These are phyloP conservation scores for Scutellaria barbata DNA, from an alignment of 257 asterid species.

Conservation along the genomic window DNA sequence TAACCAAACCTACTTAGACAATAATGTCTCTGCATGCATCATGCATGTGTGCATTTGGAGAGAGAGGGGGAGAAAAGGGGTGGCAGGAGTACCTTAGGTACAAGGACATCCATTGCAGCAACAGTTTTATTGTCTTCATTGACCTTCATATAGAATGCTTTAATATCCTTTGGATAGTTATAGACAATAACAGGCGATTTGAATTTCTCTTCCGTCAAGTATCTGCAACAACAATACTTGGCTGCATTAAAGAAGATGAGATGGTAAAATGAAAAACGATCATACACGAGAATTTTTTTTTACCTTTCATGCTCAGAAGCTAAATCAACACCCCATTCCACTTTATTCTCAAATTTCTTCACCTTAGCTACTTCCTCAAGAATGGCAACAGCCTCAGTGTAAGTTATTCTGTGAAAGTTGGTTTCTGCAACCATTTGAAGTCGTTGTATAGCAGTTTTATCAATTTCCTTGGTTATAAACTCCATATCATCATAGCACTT, in stretches of 20 bases:
- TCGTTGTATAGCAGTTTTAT: constrained; percentile 69
- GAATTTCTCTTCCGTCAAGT: constrained; percentile 89
- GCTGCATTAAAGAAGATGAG: neutral
- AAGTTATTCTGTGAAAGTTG: constrained; percentile 69
- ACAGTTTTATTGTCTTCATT: constrained; percentile 91
- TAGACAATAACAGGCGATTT: constrained; percentile 90
- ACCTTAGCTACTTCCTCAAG: constrained; percentile 77
- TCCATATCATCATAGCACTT: constrained; percentile 93
- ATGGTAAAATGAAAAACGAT: neutral
- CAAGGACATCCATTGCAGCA: constrained; percentile 99
- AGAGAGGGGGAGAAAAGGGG: neutral
- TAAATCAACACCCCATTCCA: constrained; percentile 96
- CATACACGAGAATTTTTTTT: neutral
- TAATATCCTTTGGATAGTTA: constrained; percentile 92
- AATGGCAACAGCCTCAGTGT: constrained; percentile 82
- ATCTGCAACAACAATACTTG: constrained; percentile 46
- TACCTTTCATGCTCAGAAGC: constrained; percentile 99
- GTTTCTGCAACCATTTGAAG: constrained; percentile 81
- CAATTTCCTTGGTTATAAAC: constrained; percentile 65
- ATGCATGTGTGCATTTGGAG: neutral
- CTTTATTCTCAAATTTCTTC: constrained; percentile 83
- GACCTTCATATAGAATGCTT: constrained; percentile 98
- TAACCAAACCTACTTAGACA: neutral
- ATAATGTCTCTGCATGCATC: neutral
- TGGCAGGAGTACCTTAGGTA: constrained; percentile 71